Percentiles rank a stretch among this genome's conserved stretches.
These are phyloP conservation scores for Fusarium tricinctum DNA, from an alignment of 2,329 filamentous ascomycete genomes.

Conservation along the genomic window DNA sequence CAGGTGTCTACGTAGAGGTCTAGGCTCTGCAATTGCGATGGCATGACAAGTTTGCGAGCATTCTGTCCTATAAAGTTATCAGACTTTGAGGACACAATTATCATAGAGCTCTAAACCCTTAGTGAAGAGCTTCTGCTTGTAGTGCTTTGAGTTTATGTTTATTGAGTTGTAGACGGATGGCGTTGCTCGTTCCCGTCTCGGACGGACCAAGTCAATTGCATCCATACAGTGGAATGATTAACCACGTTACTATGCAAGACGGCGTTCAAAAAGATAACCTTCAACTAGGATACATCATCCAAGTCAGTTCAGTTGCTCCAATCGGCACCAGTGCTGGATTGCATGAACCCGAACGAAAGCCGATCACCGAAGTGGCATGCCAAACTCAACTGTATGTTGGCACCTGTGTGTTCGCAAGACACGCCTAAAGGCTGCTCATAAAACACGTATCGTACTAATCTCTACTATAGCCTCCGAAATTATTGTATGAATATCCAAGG, in stretches of 20 bases:
- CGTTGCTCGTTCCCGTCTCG: neutral
- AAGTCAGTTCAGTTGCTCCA: neutral
- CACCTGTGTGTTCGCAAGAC: neutral
- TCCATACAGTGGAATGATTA: neutral
- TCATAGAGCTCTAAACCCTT: neutral
- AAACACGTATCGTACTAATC: neutral
- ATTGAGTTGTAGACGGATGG: neutral
- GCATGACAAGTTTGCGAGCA: neutral
- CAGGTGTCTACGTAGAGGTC: neutral
- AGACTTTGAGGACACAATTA: neutral
- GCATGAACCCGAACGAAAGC: neutral
- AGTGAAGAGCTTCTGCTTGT: neutral
- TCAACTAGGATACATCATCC: neutral
- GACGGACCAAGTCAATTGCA: neutral
- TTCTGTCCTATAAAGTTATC: neutral
- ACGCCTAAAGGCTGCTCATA: neutral
- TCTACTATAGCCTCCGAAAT: neutral
- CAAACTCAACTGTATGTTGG: no score
- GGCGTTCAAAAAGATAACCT: neutral
- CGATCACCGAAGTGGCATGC: conserved; percentile 6
- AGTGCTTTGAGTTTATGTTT: neutral
- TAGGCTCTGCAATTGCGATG: neutral
- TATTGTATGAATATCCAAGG: neutral
- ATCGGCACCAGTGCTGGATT: neutral
- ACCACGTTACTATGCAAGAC: neutral